Percentiles rank a stretch among this genome's conserved stretches.
Evolutionary conservation across 1,139 yeast genomes (phyloP).

Genomic region (Debaryomycetaceae sp.): DNA sequence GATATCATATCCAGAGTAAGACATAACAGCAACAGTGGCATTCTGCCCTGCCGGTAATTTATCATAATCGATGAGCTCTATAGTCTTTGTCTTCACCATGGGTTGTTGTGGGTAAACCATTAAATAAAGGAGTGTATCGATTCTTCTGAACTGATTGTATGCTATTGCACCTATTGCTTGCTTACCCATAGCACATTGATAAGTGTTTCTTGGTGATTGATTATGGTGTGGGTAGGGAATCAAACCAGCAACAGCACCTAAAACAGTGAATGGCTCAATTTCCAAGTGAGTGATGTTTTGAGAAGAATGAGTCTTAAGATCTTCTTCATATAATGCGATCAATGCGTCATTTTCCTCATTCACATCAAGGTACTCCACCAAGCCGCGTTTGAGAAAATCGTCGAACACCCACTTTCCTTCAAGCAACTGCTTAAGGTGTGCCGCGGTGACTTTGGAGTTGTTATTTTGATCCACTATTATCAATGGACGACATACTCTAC

Average conservation of each 20-base stretch:
- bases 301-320: slow-evolving; percentile 22
- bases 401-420: slow-evolving; percentile 80
- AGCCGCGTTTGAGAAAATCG: slow-evolving; percentile 79
- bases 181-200: slow-evolving; percentile 99
- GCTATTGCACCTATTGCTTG: slow-evolving; percentile 99
- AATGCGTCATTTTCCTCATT: slow-evolving; percentile 95
- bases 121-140: slow-evolving; percentile 86
- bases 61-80: slow-evolving; percentile 91
- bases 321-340: slow-evolving; percentile 82
- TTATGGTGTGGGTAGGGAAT: slow-evolving; percentile 99
- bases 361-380: slow-evolving; percentile 94
- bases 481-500: slow-evolving; percentile 95
- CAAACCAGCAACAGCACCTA: slow-evolving; percentile 98
- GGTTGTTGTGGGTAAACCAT: slow-evolving; percentile 99
- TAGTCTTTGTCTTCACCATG: slow-evolving; percentile 96
- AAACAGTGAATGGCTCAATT: slow-evolving; percentile 92
- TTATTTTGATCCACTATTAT: slow-evolving; percentile 76
- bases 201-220: slow-evolving; percentile 97
- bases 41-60: slow-evolving; percentile 98
- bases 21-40: slow-evolving; percentile 98
- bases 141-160: slow-evolving; percentile 91
- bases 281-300: slow-evolving; percentile 80
- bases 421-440: slow-evolving; percentile 61
- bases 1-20: slow-evolving; percentile 97
- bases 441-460: slow-evolving; percentile 63